Conservation (phyloP, 352 stramenopile species). For the Phytopythium boreale region DNA sequence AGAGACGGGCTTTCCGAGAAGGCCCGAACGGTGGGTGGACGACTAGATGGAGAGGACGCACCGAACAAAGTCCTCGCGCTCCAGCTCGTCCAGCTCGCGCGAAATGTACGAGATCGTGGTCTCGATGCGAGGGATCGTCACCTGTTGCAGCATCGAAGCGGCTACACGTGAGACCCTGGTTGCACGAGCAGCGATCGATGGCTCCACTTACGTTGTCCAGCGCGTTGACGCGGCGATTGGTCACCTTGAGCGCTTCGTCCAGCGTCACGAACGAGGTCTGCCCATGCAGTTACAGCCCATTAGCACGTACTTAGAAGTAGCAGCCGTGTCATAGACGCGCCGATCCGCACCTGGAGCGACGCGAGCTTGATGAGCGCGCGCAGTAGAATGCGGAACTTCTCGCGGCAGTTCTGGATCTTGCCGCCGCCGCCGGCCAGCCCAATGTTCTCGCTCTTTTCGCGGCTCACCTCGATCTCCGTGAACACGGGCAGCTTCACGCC, state of each 20-base stretch:
- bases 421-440: constrained; percentile 95
- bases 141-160: constrained; percentile 30
- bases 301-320: constrained; percentile 48
- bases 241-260: constrained; percentile 98
- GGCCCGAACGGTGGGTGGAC: no score
- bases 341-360: constrained; percentile 85
- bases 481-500: constrained; percentile 99
- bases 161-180: neutral
- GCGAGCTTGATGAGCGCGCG: constrained; percentile 86
- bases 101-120: constrained; percentile 97
- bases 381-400: constrained; percentile 86
- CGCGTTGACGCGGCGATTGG: constrained; percentile 98
- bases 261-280: constrained; percentile 99
- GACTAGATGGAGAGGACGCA: no score
- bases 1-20: neutral
- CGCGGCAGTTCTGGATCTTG: constrained; percentile 95
- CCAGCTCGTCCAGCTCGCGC: constrained; percentile 97
- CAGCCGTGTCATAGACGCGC: no score
- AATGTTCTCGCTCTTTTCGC: constrained; percentile 94
- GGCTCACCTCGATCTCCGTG: constrained; percentile 93
- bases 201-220: constrained; percentile 93
- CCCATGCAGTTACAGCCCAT: constrained; percentile 30
- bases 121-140: constrained; percentile 98
- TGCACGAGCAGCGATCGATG: neutral
- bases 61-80: constrained; percentile 95